Evolutionary conservation across 306 rosid genomes (phyloP), one percentile per base, ranked within the genome.

Genomic region (Ziziphus jujuba): DNA sequence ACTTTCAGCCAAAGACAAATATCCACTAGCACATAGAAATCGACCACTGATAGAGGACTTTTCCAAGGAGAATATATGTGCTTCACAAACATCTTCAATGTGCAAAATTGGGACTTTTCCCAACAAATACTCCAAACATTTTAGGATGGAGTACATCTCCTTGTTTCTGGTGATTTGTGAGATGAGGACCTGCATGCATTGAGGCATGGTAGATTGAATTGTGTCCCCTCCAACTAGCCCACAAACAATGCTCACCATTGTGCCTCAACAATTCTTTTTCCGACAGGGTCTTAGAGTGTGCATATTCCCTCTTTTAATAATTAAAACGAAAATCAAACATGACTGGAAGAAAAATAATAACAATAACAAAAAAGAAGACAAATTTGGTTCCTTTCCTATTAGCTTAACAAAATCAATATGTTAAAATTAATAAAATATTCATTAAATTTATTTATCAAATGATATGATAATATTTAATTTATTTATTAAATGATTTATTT

Each of bases 61-160:
- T 55, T 59, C 78, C 23, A 78, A 74, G 64, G 86, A 80, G 45
- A 80, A 70, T 25, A 78, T 82, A 72, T 78, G 86, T 2, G 86
- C 86, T 49, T 69, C 80, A 58, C 81, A 72, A 19, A 78, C 82
- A 74, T 80, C 91, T 57, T 86, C 71, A 31, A 86, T 5, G 45
- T 78, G 89, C 5, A 66, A 73, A 21, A 84, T 7, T 28, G 86
- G 80, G 13, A 78, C 31, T 44, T 78, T 75, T 12, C 86, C 84
- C 20, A 12, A 14, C 50, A 81, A 34, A 16, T 81, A 82, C 65
- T 84, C 75, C 76, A 31, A 72, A 44, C 25, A 78, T 58, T 63
- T 75, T 20, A 84, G 44, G 7, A 23, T 7, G 0, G 38, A 10
- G 21, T 72, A 81, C 48, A 34, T 48, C 35, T 1, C 19, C n/a